Evolutionary conservation across 768 basidiomycete species (phyloP).

Genomic region (Goffeauzyma gilvescens): DNA sequence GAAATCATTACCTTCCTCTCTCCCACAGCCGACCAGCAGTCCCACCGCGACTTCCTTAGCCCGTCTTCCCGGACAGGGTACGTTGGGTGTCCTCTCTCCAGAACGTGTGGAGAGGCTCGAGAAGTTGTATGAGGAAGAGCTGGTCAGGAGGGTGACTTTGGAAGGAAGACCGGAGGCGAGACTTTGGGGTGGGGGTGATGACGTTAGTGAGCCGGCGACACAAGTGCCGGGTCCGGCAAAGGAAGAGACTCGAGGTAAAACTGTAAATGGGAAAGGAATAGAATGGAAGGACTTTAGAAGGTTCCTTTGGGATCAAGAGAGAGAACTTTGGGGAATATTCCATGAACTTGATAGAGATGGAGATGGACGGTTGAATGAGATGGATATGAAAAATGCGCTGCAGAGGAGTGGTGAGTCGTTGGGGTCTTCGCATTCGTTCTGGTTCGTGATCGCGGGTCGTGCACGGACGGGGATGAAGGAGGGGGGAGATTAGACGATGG

Average conservation of each 20-base stretch:
- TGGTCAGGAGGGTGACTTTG: constrained; percentile 36
- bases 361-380: constrained; percentile 58
- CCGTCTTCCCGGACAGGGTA: constrained; percentile 27
- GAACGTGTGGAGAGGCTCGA: constrained; percentile 47
- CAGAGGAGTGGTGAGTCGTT: constrained; percentile 59
- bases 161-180: constrained; percentile 25
- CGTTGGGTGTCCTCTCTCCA: constrained; percentile 33
- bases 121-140: constrained; percentile 57
- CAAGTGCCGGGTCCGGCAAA: constrained; percentile 4
- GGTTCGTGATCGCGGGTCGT: no score
- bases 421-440: no score
- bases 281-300: constrained; percentile 30
- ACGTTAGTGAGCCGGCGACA: constrained; percentile 17
- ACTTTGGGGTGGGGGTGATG: constrained; percentile 29
- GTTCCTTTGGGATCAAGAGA: constrained; percentile 31
- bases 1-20: constrained; percentile 18
- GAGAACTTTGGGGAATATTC: constrained; percentile 76
- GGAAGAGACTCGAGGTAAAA: constrained; percentile 10
- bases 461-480: no score
- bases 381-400: constrained; percentile 46
- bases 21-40: constrained; percentile 13
- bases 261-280: constrained; percentile 21
- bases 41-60: constrained; percentile 20
- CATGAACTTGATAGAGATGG: constrained; percentile 79
- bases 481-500: no score